phyloP scores from a whole-genome alignment of 2,329 filamentous ascomycete species.

The Colletotrichum orchidophilum region DNA sequence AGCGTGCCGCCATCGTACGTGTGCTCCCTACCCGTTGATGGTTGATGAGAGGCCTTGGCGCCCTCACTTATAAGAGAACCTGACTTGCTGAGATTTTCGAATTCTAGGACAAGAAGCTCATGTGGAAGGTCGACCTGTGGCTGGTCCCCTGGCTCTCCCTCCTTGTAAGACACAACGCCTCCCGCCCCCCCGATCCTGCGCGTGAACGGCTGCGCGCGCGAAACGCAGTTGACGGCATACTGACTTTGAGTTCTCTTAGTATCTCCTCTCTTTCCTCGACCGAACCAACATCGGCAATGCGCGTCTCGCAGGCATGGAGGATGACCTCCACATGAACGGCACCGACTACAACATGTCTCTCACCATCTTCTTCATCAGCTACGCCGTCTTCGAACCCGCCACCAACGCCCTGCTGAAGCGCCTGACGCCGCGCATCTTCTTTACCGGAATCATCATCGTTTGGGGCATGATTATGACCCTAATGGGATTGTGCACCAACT shows the following conservation, averaged over 20 bases:
- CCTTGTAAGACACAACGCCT: constrained; percentile 22
- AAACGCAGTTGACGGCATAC: neutral
- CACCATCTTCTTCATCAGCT: constrained; percentile 76
- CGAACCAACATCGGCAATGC: constrained; percentile 42
- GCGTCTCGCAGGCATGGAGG: constrained; percentile 40
- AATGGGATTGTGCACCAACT: constrained; percentile 58
- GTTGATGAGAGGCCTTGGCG: neutral
- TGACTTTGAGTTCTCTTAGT: constrained; percentile 6
- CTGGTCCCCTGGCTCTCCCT: constrained; percentile 66
- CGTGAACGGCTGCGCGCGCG: neutral
- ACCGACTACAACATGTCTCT: constrained; percentile 69
- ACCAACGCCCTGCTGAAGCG: constrained; percentile 74
- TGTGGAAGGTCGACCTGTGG: constrained; percentile 69
- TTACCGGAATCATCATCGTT: constrained; percentile 71
- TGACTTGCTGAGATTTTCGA: neutral
- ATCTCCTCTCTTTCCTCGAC: constrained; percentile 42
- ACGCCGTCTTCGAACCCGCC: constrained; percentile 70
- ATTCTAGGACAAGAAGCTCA: constrained; percentile 67
- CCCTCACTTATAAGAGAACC: neutral
- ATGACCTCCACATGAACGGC: constrained; percentile 31
- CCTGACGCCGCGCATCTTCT: constrained; percentile 70
- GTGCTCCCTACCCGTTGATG: neutral
- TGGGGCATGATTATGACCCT: constrained; percentile 52
- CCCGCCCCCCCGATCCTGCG: neutral
- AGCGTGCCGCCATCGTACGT: constrained; percentile 68